A percentile compares a stretch with the other conserved stretches of the same genome.
Evolutionary conservation across 495 filamentous ascomycete genomes (phyloP).

Genomic region (Jackrogersella multiformis): DNA sequence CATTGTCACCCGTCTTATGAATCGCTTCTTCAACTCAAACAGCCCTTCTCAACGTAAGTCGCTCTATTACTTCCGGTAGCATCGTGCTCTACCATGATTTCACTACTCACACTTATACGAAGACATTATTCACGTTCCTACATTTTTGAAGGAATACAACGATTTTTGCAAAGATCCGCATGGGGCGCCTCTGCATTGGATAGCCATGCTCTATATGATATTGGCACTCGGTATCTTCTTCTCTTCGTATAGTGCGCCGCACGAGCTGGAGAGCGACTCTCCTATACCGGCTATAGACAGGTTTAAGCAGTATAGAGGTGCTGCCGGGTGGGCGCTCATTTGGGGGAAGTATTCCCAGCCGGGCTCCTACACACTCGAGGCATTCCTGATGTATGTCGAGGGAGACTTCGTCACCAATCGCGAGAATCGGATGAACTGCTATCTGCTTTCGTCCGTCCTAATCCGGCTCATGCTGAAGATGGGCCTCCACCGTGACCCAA

Average conservation of each 20-base stretch:
- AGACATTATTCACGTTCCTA: slow-evolving; percentile 57
- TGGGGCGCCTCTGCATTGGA: slow-evolving; percentile 52
- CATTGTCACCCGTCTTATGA: slow-evolving; percentile 55
- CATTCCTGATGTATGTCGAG: slow-evolving; percentile 59
- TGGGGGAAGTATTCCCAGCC: slow-evolving; percentile 59
- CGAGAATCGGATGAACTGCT: slow-evolving; percentile 57
- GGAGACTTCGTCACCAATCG: slow-evolving; percentile 56
- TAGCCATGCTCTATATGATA: slow-evolving; percentile 57
- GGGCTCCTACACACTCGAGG: slow-evolving; percentile 56
- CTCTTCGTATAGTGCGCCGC: slow-evolving; percentile 49
- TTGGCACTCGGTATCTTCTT: slow-evolving; percentile 53
- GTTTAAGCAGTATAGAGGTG: slow-evolving; percentile 50
- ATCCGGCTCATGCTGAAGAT: slow-evolving; percentile 64
- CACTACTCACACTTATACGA: slow-evolving; percentile 13
- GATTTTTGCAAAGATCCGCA: slow-evolving; percentile 57
- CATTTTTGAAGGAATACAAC: slow-evolving; percentile 58
- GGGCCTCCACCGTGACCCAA: slow-evolving; percentile 66
- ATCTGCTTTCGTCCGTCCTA: slow-evolving; percentile 56
- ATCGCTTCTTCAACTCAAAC: slow-evolving; percentile 60
- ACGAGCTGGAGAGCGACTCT: slow-evolving; percentile 51
- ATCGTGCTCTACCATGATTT: neutral
- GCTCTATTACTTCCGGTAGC: neutral
- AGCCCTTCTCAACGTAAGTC: slow-evolving; percentile 54
- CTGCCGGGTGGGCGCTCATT: slow-evolving; percentile 53
- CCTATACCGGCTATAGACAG: slow-evolving; percentile 46